Percentiles rank a stretch among this genome's conserved stretches.
Conservation (phyloP, 2,329 filamentous ascomycete species). For the Sphaerulina populicola region DNA sequence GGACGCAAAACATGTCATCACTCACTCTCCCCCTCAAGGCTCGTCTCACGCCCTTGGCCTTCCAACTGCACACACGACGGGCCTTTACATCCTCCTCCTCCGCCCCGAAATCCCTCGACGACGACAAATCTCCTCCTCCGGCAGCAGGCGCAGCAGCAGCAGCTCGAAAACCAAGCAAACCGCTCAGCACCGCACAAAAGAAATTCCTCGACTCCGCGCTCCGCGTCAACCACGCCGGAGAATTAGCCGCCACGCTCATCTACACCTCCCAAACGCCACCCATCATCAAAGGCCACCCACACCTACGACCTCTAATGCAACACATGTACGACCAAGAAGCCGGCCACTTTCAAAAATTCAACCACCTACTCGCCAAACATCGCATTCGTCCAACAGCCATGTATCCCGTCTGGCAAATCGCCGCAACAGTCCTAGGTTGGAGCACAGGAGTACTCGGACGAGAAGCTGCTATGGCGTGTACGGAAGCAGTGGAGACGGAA, state of each 20-base stretch:
- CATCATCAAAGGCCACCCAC: slow-evolving; percentile 70
- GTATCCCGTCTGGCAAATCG: slow-evolving; percentile 78
- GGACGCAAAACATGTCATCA: background rate
- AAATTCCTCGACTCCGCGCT: slow-evolving; percentile 71
- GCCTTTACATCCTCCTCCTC: slow-evolving; percentile 21
- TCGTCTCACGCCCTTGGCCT: slow-evolving; percentile 25
- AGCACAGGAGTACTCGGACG: slow-evolving; percentile 78
- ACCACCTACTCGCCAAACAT: slow-evolving; percentile 70
- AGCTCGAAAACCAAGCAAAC: slow-evolving; percentile 9
- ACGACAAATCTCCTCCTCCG: slow-evolving; percentile 8
- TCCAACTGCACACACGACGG: slow-evolving; percentile 25
- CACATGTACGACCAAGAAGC: slow-evolving; percentile 99
- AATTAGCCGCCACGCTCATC: slow-evolving; percentile 92
- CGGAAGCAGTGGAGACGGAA: slow-evolving; percentile 95
- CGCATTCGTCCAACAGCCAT: slow-evolving; percentile 86
- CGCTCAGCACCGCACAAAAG: slow-evolving; percentile 48
- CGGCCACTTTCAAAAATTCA: slow-evolving; percentile 79
- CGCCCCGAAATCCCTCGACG: no score
- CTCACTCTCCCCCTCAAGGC: slow-evolving; percentile 24
- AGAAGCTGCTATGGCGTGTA: slow-evolving; percentile 96
- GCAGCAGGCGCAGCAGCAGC: slow-evolving; percentile 13
- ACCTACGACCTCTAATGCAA: slow-evolving; percentile 81
- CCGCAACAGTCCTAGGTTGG: slow-evolving; percentile 79
- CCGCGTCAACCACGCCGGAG: slow-evolving; percentile 93
- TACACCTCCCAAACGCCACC: slow-evolving; percentile 81